A percentile compares a stretch with the other conserved stretches of the same genome.
These are phyloP conservation scores for Begonia masoniana DNA, from an alignment of 306 rosid species.

Conservation along the genomic window DNA sequence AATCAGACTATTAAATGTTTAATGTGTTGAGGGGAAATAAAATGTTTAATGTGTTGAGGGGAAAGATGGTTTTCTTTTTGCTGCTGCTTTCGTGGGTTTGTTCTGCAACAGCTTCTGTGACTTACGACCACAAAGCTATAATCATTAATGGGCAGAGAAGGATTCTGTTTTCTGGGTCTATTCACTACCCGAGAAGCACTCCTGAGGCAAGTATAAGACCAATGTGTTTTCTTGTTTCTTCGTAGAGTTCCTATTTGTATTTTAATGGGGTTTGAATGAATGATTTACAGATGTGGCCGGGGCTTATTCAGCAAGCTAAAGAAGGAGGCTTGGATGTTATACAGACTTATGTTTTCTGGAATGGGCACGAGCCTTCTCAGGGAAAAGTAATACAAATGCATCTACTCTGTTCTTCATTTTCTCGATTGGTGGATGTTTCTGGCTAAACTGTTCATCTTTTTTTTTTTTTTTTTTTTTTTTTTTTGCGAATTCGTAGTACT, in stretches of 20 bases:
- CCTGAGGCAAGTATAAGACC: constrained; percentile 43
- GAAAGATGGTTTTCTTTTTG: constrained; percentile 6
- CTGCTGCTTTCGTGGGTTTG: constrained; percentile 20
- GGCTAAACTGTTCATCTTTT: constrained; percentile 1
- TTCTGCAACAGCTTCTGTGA: constrained; percentile 46
- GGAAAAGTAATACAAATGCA: constrained; percentile 45
- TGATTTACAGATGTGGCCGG: constrained; percentile 4
- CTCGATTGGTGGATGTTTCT: not conserved
- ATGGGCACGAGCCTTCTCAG: constrained; percentile 86
- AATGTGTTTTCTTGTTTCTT: constrained; percentile 7
- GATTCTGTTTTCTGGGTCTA: constrained; percentile 78
- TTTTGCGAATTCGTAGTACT: constrained; percentile 35
- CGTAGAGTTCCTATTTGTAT: not conserved
- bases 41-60: constrained; percentile 14
- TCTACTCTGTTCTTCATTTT: not conserved
- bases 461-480: not conserved
- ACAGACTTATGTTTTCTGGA: constrained; percentile 94
- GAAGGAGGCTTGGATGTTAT: constrained; percentile 93
- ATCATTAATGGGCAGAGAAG: constrained; percentile 54
- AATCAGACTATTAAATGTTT: constrained; percentile 10
- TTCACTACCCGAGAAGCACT: constrained; percentile 98
- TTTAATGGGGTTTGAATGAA: not conserved
- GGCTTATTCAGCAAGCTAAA: constrained; percentile 80
- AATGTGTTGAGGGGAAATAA: constrained; percentile 3
- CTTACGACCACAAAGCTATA: constrained; percentile 64